Conservation (phyloP, 176 grass and related monocot species). For the Saccharum spontaneum region DNA sequence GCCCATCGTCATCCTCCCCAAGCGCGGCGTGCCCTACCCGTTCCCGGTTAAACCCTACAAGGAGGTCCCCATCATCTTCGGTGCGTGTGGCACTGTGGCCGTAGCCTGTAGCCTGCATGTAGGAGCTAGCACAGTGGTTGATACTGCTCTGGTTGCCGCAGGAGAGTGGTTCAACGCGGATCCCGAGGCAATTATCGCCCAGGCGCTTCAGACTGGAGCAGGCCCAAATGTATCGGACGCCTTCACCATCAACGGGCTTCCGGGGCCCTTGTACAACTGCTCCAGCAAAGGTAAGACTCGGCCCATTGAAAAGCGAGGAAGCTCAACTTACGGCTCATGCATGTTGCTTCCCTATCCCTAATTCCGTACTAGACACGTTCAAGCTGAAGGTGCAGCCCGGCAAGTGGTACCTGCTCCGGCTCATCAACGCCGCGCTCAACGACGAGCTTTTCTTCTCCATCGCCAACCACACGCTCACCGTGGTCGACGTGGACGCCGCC, state of each 20-base stretch:
- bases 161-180: slow-evolving; percentile 71
- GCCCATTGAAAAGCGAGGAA: no score
- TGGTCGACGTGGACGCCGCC: slow-evolving; percentile 56
- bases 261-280: slow-evolving; percentile 75
- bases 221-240: slow-evolving; percentile 69
- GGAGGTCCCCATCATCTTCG: slow-evolving; percentile 57
- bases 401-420: slow-evolving; percentile 53
- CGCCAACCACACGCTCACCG: slow-evolving; percentile 65
- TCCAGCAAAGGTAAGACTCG: slow-evolving; percentile 45
- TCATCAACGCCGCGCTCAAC: slow-evolving; percentile 79
- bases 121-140: no score
- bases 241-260: slow-evolving; percentile 69
- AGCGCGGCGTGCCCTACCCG: slow-evolving; percentile 51
- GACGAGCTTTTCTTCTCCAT: slow-evolving; percentile 67
- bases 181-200: slow-evolving; percentile 50
- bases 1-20: slow-evolving; percentile 62
- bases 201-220: slow-evolving; percentile 49
- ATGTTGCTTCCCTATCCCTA: neutral
- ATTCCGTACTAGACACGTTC: slow-evolving; percentile 79
- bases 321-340: neutral
- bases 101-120: no score
- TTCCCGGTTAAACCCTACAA: slow-evolving; percentile 52
- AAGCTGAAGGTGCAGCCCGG: slow-evolving; percentile 57
- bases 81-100: neutral
- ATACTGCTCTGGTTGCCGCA: neutral